These are phyloP conservation scores for Zygotorulaspora sp. DNA, from an alignment of 805 yeast species.

Conservation along the genomic window DNA sequence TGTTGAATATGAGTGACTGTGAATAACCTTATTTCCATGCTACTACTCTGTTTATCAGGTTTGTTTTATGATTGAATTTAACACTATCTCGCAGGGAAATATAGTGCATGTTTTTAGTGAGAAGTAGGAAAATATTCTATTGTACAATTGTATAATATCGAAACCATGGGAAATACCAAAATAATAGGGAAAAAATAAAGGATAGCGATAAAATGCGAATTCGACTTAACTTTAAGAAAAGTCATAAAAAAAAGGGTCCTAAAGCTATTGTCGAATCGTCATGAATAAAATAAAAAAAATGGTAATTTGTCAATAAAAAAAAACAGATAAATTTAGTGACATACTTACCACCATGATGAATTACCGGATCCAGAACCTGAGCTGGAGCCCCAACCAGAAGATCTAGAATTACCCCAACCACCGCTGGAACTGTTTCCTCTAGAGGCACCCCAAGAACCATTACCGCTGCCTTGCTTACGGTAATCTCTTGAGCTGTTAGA, in stretches of 20 bases:
- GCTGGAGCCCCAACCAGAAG: conserved; percentile 33
- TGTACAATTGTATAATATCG: conserved; percentile 29
- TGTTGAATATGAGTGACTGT: conserved; percentile 3
- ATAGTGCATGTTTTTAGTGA: conserved; percentile 1
- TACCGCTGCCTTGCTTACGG: conserved; percentile 43
- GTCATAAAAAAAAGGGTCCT: conserved; percentile 1
- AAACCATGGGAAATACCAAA: conserved; percentile 14
- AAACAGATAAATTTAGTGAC: no score
- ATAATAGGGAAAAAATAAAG: conserved; percentile 6
- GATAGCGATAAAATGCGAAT: conserved; percentile 10
- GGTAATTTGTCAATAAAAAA: no score
- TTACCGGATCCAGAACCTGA: conserved; percentile 23
- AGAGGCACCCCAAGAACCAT: conserved; percentile 36
- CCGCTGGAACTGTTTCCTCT: conserved; percentile 24
- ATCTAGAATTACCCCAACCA: conserved; percentile 16
- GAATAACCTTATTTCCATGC: conserved; percentile 11
- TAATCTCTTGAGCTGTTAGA: conserved; percentile 44
- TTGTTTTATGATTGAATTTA: background rate
- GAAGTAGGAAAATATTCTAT: conserved; percentile 18
- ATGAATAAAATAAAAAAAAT: background rate
- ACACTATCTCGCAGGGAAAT: conserved; percentile 1
- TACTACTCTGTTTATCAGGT: conserved; percentile 2
- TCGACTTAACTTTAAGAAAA: conserved; percentile 3
- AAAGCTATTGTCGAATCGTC: conserved; percentile 1
- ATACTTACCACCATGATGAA: conserved; percentile 30